Base-by-base conservation (phyloP, 192 early-diverging fungal species). In the Thamnidium elegans region DNA sequence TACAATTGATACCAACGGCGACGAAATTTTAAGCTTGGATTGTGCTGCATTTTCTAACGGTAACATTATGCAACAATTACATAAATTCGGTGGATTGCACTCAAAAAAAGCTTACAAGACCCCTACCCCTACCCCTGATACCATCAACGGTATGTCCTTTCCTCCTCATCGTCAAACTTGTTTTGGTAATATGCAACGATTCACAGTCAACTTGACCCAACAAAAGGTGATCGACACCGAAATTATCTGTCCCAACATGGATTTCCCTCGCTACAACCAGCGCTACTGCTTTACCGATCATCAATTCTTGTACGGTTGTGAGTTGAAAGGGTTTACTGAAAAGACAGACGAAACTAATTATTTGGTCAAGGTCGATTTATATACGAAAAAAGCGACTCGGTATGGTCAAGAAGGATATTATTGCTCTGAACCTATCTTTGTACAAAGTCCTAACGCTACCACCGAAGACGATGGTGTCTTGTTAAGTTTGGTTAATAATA, bases 401-500 rank as follows among this genome's bases (percentile, higher is more conserved):
- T 64, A 64, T 30, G 34, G 34, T 15, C 10, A 54, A 15, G 51
- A 64, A 7, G 63, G 63, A 10, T 46, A 9, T 54, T 3, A 39
- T 9, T 64, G 63, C 50, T 64, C 63, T 19, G 85, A 86, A 32
- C 82, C 85, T 0, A 72, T 86, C 19, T 84, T 86, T 76, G 76
- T 84, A 10, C 72, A 78, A 7, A 67, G 65, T 3, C 85, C 85
- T 0, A 71, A 78, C 8, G 68, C 52, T 7, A 69, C 46, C 0
- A 52, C 53, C 7, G 85, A 86, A 58, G 85, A 86, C 48, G 85
- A 86, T 55, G 85, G 82, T 50, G 78, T 82, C 3, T 43, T 86
- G 8, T 55, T 86, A 26, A 76, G 67, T n/a, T 62, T 85, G 53
- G 77, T 74, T 6, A 62, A 69, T 55, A 36, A 63, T 32, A 32